Base-by-base conservation (phyloP, 2,329 filamentous ascomycete species). In the Metarhizium humberi region DNA sequence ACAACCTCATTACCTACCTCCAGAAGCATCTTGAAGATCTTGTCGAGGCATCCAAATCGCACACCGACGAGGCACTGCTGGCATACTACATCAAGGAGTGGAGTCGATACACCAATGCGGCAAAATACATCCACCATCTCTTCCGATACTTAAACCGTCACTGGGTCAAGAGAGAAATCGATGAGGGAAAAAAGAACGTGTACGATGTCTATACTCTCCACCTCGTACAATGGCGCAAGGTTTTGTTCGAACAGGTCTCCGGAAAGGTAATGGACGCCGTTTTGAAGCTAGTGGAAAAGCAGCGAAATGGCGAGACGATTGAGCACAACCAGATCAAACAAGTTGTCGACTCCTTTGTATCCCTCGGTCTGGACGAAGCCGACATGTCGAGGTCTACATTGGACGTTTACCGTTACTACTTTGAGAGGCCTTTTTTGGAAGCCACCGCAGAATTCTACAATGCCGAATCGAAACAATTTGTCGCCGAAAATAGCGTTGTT, bases 161-260 rank as follows among this genome's bases (percentile, higher is more conserved):
- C 73, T 99, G 95, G 94, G 94, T 99, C 2, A 99, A 96, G 79
- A 82, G 94, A 34, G 94, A 99, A 74, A 96, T 99, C 74, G 94
- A 99, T 60, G 94, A 99, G 71, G 94, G 94, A 38, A 97, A 99
- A 75, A 96, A 97, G 77, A 89, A 92, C 65, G 89, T 97, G 7
- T 97, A 95, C 71, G 94, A 99, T 70, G 94, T 99, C 50, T 99
- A 99, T 72, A 99, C 94, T 0, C 76, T 99, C 40, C 94, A 99
- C 65, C 77, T 99, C 45, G 94, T 97, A 20, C 90, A 92, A 67
- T 99, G 94, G 94, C 91, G 92, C 62, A 82, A 88, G 62, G 90
- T 95, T 57, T 85, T 99, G 65, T 99, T 99, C 70, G 80, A 84
- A 57, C 81, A 84, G 56, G 90, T 96, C 2, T 87, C 92, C 55